Evolutionary conservation across 345 rosid species (phyloP), one percentile per base, ranked within the genome.

Genomic region (Aquilaria sinensis): DNA sequence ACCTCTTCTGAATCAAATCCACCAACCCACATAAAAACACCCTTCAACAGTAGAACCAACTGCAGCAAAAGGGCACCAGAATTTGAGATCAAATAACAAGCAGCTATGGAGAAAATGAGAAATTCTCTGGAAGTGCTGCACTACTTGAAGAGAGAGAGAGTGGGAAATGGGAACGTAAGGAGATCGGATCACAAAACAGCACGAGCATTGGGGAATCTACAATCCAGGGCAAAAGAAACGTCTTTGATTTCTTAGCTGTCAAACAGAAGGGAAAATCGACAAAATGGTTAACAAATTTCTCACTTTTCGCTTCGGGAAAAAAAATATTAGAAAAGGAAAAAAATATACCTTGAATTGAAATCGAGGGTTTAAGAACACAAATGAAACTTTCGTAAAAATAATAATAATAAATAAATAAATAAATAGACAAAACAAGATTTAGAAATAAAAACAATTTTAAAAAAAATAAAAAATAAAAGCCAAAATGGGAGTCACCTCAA

Each of bases 171-270:
- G 16, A 61, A 14, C 3, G 30, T 43, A 66, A 65, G 30, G 48
- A 30, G 53, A 67, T 37, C n/a, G 46, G 60, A 34, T 58, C 73
- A 47, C 65, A 68, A 9, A 37, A 37, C 43, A 37, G 54, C 45
- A 2, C 54, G 64, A 29, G 58, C 58, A 57, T 67, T 58, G 60
- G 30, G 61, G 57, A 60, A 59, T 70, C 63, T 57, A 23, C 23
- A 23, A 23, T 23, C 23, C 23, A 66, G 72, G 68, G 65, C 76
- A 61, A 37, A 47, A 62, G 61, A 60, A 67, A 55, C 37, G 77
- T 56, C 60, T 47, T 69, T 65, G 43, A 37, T 37, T 37, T 48
- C 70, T 56, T 34, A 62, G 64, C 68, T n/a, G 32, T 34, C 61
- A 30, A 13, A 56, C 14, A 48, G 32, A 1, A 48, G 14, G 37